Evolutionary conservation across 2,329 filamentous ascomycete genomes (phyloP).

Genomic region (Mycosphaerella sp.): DNA sequence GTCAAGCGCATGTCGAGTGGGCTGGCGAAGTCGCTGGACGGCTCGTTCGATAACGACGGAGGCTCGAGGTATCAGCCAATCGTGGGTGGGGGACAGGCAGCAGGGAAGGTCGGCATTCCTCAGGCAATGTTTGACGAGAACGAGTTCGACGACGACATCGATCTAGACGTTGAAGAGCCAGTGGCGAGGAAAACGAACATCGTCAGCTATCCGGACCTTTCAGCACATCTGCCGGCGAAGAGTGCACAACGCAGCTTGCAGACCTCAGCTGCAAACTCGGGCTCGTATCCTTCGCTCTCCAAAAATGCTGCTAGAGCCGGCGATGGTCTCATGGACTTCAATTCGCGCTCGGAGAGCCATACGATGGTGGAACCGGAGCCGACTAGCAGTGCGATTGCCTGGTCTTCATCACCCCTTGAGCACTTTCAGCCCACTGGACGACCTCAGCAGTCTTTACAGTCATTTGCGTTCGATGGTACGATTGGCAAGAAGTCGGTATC

Average conservation of each 20-base stretch:
- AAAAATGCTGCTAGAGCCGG: constrained; percentile 2
- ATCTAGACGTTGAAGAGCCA: constrained; percentile 64
- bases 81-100: constrained; percentile 38
- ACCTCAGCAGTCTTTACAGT: constrained; percentile 15
- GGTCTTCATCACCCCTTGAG: constrained; percentile 52
- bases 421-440: constrained; percentile 32
- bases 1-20: constrained; percentile 45
- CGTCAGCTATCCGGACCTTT: constrained; percentile 40
- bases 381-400: constrained; percentile 58
- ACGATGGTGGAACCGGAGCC: constrained; percentile 34
- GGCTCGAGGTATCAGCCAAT: constrained; percentile 30
- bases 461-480: constrained; percentile 17
- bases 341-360: constrained; percentile 26
- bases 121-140: constrained; percentile 60
- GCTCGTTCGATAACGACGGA: constrained; percentile 34
- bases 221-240: constrained; percentile 20
- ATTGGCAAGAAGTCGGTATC: background rate
- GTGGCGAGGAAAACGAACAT: constrained; percentile 40
- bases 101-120: constrained; percentile 14
- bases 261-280: constrained; percentile 11
- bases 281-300: constrained; percentile 30
- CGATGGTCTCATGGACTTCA: constrained; percentile 13
- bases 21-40: constrained; percentile 41
- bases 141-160: constrained; percentile 79
- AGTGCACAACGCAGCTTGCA: constrained; percentile 20